These are phyloP conservation scores for Dimargaris verticillata DNA, from an alignment of 192 early-diverging fungal species.

Conservation along the genomic window DNA sequence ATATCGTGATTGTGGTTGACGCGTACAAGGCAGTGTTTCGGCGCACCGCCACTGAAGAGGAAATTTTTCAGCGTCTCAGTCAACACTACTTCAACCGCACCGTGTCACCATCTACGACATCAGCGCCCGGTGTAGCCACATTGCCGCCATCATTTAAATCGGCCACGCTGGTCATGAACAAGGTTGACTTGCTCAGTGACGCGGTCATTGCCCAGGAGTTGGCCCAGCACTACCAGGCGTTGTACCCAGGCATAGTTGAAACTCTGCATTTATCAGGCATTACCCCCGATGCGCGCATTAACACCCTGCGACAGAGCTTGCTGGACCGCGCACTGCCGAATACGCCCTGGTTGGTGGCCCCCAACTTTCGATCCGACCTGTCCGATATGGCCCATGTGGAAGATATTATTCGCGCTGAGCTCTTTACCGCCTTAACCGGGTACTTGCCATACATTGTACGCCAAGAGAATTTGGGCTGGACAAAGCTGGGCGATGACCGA, in stretches of 20 bases:
- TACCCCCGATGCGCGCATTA: constrained; percentile 13
- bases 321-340: constrained; percentile 14
- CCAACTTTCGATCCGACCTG: constrained; percentile 29
- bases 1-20: constrained; percentile 36
- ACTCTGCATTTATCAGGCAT: constrained; percentile 19
- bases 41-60: constrained; percentile 21
- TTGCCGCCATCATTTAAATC: constrained; percentile 2
- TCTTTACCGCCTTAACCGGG: constrained; percentile 30
- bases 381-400: constrained; percentile 34
- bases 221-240: constrained; percentile 15
- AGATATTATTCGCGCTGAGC: constrained; percentile 37
- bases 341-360: constrained; percentile 32
- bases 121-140: too few relatives aligned
- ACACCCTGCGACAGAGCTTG: constrained; percentile 12
- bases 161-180: constrained; percentile 36
- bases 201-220: constrained; percentile 7
- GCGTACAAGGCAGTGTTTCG: constrained; percentile 22
- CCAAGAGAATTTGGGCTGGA: constrained; percentile 41
- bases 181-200: constrained; percentile 31
- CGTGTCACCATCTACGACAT: too few relatives aligned
- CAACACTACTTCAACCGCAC: too few relatives aligned
- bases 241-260: constrained; percentile 22
- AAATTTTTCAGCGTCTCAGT: constrained; percentile 25
- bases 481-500: constrained; percentile 17
- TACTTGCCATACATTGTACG: constrained; percentile 37